Percentiles rank a stretch among this genome's conserved stretches.
Evolutionary conservation across 2,329 filamentous ascomycete genomes (phyloP).

Genomic region (Aspergillus japonicus): DNA sequence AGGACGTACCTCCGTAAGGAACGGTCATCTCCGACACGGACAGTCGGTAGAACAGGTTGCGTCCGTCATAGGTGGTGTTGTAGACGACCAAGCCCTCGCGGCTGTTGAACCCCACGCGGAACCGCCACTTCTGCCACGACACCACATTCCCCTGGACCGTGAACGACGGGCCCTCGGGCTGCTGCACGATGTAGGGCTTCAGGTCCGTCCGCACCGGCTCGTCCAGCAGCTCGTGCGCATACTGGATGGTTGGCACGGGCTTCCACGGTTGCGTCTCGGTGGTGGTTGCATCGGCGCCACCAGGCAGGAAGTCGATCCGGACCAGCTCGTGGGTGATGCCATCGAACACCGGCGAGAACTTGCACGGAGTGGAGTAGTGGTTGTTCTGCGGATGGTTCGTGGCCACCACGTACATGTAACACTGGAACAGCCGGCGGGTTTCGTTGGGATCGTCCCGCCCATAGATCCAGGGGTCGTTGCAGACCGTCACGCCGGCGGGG

Average conservation of each 20-base stretch:
- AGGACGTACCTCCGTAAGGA: conserved; percentile 41
- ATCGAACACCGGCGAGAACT: conserved; percentile 51
- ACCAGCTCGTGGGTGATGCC: conserved; percentile 62
- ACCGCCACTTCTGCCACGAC: conserved; percentile 66
- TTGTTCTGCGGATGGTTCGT: conserved; percentile 39
- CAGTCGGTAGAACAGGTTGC: conserved; percentile 66
- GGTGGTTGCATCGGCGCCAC: conserved; percentile 60
- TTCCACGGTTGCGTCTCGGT: conserved; percentile 59
- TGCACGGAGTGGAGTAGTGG: conserved; percentile 38
- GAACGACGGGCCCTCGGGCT: conserved; percentile 66
- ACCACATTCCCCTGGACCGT: conserved; percentile 56
- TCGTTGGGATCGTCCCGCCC: conserved; percentile 46
- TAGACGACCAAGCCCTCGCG: conserved; percentile 68
- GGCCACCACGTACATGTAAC: conserved; percentile 42
- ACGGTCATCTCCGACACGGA: conserved; percentile 67
- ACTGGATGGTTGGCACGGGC: conserved; percentile 51
- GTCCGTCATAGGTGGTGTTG: conserved; percentile 62
- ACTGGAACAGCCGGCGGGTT: conserved; percentile 40
- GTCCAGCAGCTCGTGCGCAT: conserved; percentile 63
- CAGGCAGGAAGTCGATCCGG: conserved; percentile 68
- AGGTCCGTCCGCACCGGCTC: conserved; percentile 64
- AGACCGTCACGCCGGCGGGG: conserved; percentile 56
- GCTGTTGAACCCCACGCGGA: conserved; percentile 62
- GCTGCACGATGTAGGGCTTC: conserved; percentile 64
- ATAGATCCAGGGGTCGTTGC: conserved; percentile 70